Evolutionary conservation across 176 grass and related monocot species (phyloP).

Genomic region (Musa schizocarpa): DNA sequence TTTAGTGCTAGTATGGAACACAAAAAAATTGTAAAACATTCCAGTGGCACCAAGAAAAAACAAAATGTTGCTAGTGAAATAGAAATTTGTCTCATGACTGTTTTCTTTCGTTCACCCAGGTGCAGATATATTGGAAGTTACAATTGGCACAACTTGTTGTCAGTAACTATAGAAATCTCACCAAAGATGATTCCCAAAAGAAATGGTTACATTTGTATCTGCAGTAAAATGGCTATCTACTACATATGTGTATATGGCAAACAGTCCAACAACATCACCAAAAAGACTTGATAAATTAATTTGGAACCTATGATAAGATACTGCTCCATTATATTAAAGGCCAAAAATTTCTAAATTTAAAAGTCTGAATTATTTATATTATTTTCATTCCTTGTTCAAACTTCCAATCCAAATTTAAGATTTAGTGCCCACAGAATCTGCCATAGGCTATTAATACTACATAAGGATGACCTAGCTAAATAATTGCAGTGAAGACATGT

Average conservation of each 20-base stretch:
- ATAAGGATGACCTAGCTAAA: too few species aligned
- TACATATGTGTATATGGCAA: neutral
- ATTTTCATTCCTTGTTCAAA: too few species aligned
- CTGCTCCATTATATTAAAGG: too few species aligned
- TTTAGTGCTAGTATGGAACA: neutral
- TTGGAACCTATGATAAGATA: neutral
- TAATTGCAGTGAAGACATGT: too few species aligned
- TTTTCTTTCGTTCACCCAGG: neutral
- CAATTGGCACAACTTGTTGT: neutral
- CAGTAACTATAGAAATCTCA: neutral
- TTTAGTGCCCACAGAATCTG: too few species aligned
- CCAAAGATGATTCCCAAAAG: neutral
- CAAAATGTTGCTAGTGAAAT: neutral
- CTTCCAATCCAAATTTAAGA: too few species aligned
- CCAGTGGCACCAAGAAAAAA: neutral
- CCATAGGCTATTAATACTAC: too few species aligned
- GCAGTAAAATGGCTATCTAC: neutral
- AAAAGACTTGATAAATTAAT: neutral
- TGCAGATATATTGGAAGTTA: neutral
- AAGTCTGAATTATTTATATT: too few species aligned
- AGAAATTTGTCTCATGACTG: neutral
- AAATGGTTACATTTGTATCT: neutral
- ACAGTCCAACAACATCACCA: neutral
- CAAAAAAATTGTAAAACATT: neutral
- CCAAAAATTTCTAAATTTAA: too few species aligned